Conservation (phyloP, 306 rosid species). For the Inga leiocalycina region DNA sequence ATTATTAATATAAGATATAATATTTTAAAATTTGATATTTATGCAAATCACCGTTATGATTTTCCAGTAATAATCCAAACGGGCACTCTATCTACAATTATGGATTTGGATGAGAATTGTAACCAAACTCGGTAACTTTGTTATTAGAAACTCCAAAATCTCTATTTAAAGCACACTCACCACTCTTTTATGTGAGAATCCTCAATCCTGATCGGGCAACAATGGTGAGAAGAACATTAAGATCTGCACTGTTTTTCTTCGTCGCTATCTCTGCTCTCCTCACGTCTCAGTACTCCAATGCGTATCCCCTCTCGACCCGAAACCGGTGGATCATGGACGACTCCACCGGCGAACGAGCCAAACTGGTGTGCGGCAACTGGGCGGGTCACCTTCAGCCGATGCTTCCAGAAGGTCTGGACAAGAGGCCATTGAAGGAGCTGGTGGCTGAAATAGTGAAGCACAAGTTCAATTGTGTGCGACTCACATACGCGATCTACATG, state of each 20-base stretch:
- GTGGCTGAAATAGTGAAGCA: slow-evolving; percentile 16
- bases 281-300: slow-evolving; percentile 5
- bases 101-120: not conserved
- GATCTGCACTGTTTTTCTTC: not conserved
- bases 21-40: too few relatives aligned
- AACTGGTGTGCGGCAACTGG: slow-evolving; percentile 51
- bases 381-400: slow-evolving; percentile 51
- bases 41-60: too few relatives aligned
- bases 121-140: not conserved
- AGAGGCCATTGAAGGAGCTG: slow-evolving; percentile 40
- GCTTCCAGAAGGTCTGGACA: slow-evolving; percentile 59
- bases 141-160: not conserved
- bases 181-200: too few relatives aligned
- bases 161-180: not conserved
- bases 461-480: slow-evolving; percentile 52
- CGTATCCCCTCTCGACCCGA: slow-evolving; percentile 48
- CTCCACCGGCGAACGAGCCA: slow-evolving; percentile 36
- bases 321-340: slow-evolving; percentile 55
- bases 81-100: too few relatives aligned
- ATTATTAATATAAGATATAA: too few relatives aligned
- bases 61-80: too few relatives aligned
- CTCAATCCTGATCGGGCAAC: not conserved
- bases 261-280: slow-evolving; percentile 6
- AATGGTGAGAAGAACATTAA: not conserved
- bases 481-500: slow-evolving; percentile 55